Evolutionary conservation across 1,284 basidiomycete species (phyloP).

Genomic region (Malassezia caprae): DNA sequence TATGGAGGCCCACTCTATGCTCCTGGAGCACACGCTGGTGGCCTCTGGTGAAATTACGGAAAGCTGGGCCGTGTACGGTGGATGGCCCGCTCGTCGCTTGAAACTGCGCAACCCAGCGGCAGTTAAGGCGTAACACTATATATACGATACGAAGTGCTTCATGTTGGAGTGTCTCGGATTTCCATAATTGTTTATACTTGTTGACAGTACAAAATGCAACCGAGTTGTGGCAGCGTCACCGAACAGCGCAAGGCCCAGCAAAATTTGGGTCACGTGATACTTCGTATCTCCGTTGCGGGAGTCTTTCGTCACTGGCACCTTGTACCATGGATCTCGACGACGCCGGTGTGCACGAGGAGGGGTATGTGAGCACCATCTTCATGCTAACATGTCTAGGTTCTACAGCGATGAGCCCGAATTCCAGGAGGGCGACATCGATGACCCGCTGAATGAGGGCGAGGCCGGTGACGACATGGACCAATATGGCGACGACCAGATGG

Average conservation of each 20-base stretch:
- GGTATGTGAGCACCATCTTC: conserved; percentile 1
- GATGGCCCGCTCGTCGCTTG: conserved; percentile 44
- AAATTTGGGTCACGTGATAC: neutral
- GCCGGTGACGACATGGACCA: conserved; percentile 20
- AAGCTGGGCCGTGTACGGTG: conserved; percentile 43
- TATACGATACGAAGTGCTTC: neutral
- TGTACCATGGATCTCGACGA: conserved; percentile 16
- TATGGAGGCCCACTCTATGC: conserved; percentile 47
- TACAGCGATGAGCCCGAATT: conserved; percentile 34
- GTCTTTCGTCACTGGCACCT: neutral
- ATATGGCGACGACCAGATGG: conserved; percentile 32
- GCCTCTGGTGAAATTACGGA: conserved; percentile 48
- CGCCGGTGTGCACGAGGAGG: conserved; percentile 11
- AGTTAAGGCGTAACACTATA: neutral
- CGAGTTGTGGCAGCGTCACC: neutral
- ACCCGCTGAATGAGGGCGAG: conserved; percentile 26
- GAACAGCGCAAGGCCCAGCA: neutral
- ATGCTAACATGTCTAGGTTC: conserved; percentile 20
- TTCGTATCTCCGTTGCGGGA: neutral
- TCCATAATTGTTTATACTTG: neutral
- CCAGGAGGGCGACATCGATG: conserved; percentile 28
- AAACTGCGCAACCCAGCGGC: conserved; percentile 20
- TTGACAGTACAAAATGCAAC: neutral
- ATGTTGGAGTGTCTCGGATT: neutral
- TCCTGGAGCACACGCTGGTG: conserved; percentile 46